Evolutionary conservation across 2,329 filamentous ascomycete species (phyloP).

Genomic region (Parastagonospora nodorum): DNA sequence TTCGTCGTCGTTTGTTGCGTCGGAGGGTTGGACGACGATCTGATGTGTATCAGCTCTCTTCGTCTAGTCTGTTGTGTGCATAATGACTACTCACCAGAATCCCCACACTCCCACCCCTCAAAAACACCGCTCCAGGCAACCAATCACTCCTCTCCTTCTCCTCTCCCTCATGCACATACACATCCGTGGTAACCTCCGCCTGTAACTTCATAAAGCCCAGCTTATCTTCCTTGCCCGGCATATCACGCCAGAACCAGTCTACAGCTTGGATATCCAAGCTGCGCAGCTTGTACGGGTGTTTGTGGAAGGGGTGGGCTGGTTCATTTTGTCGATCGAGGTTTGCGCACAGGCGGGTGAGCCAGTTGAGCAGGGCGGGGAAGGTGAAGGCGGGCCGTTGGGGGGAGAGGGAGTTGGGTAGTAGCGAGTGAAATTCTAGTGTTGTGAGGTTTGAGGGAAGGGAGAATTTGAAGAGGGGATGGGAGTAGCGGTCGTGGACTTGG

Average conservation of each 20-base stretch:
- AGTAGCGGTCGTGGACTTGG: background rate
- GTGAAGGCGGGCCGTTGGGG: constrained; percentile 21
- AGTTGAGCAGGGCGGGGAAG: constrained; percentile 61
- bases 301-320: constrained; percentile 56
- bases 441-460: constrained; percentile 51
- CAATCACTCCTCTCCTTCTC: constrained; percentile 41
- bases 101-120: constrained; percentile 63
- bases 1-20: constrained; percentile 46
- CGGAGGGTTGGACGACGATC: constrained; percentile 60
- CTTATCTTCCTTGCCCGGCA: constrained; percentile 25
- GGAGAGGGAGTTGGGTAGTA: constrained; percentile 6
- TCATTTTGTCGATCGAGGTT: constrained; percentile 50
- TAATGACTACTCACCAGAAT: constrained; percentile 54
- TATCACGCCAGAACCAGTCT: constrained; percentile 56
- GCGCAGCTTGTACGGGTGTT: constrained; percentile 56
- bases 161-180: constrained; percentile 35
- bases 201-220: constrained; percentile 64
- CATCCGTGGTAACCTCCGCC: constrained; percentile 58
- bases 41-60: constrained; percentile 22
- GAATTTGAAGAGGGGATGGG: constrained; percentile 41
- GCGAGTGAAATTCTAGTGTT: constrained; percentile 31
- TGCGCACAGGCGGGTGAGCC: constrained; percentile 57
- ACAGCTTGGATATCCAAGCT: constrained; percentile 60
- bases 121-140: constrained; percentile 62
- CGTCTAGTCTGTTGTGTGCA: background rate